A percentile compares a stretch with the other conserved stretches of the same genome.
phyloP scores from a whole-genome alignment of 768 basidiomycete species.

The Trametes sanguinea region DNA sequence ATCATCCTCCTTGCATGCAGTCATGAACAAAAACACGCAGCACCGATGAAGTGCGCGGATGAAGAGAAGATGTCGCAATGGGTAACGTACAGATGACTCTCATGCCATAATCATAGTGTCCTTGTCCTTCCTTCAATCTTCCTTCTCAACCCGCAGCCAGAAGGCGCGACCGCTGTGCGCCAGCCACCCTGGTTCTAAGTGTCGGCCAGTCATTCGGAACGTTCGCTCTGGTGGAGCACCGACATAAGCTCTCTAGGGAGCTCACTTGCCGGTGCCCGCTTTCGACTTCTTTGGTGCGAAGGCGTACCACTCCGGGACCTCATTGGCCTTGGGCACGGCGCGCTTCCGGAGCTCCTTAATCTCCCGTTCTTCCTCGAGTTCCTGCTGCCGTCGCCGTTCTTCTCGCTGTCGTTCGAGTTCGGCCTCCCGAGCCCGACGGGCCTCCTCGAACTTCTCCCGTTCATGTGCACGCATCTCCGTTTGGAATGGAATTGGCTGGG shows the following conservation, averaged over 20 bases:
- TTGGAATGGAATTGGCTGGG: slow-evolving; percentile 47
- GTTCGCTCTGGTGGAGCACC: neutral
- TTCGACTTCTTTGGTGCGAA: slow-evolving; percentile 59
- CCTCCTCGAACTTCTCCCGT: slow-evolving; percentile 63
- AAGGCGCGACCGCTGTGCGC: slow-evolving; percentile 10
- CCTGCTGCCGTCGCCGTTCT: slow-evolving; percentile 46
- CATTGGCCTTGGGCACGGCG: slow-evolving; percentile 68
- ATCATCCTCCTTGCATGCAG: neutral
- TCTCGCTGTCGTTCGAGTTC: slow-evolving; percentile 52
- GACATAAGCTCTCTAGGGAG: neutral
- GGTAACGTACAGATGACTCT: slow-evolving; percentile 16
- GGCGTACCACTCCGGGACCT: slow-evolving; percentile 78
- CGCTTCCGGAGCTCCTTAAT: slow-evolving; percentile 61
- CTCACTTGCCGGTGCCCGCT: slow-evolving; percentile 19
- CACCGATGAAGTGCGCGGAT: slow-evolving; percentile 8
- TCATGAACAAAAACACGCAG: neutral
- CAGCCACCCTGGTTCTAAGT: slow-evolving; percentile 17
- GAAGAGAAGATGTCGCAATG: slow-evolving; percentile 5
- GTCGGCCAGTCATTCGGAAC: slow-evolving; percentile 7
- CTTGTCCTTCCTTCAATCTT: slow-evolving; percentile 5
- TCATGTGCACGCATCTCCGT: slow-evolving; percentile 62
- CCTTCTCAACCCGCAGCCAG: slow-evolving; percentile 6
- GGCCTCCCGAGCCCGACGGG: slow-evolving; percentile 55
- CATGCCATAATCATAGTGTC: slow-evolving; percentile 21
- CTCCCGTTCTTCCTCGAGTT: slow-evolving; percentile 60